Evolutionary conservation across 257 asterid species (phyloP), one percentile per base, ranked within the genome.

Genomic region (Lycium ferocissimum): DNA sequence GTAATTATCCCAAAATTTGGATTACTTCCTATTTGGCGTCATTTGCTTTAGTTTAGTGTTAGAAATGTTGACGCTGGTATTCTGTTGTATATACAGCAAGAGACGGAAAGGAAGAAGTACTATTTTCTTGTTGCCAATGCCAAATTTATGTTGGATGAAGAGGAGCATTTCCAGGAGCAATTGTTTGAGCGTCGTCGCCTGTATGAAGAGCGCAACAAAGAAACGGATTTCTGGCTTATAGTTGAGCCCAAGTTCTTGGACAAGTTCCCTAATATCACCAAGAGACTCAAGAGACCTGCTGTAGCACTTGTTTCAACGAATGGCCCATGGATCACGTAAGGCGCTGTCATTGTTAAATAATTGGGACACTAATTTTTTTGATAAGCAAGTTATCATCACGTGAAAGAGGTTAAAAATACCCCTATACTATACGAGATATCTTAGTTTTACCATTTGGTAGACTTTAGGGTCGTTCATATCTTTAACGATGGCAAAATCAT

Each of bases 161-260:
- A 96, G 91, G 99, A 96, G 94, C 99, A 96, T 87, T 96, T 96
- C 92, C 85, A 95, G 89, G 99, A 96, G 89, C 94, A 85, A 47
- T 81, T 96, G 92, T 78, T 35, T 17, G 99, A 96, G 89, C 92
- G 99, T 61, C 96, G 90, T 33, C 89, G 98, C 8, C 83, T 86
- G 43, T 96, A 49, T 47, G 93, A 61, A 22, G 99, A 96, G 90
- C 89, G 97, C 47, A 88, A 84, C 67, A 88, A 73, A 71, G 97
- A 94, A 87, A 97, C 90, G 84, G 98, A 96, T 89, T 96, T 96
- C 89, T 96, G 99, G 99, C 99, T 96, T 85, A 97, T 93, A 66
- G 90, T 95, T 76, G 99, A 96, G 82, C 99, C 99, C 20, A 96
- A 94, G 88, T 96, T 96, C 92, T 89, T 96, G 91, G 97, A 94